Percentiles rank a stretch among this genome's conserved stretches.
Conservation (phyloP, 1,284 basidiomycete species). For the Sanghuangporus baumii region DNA sequence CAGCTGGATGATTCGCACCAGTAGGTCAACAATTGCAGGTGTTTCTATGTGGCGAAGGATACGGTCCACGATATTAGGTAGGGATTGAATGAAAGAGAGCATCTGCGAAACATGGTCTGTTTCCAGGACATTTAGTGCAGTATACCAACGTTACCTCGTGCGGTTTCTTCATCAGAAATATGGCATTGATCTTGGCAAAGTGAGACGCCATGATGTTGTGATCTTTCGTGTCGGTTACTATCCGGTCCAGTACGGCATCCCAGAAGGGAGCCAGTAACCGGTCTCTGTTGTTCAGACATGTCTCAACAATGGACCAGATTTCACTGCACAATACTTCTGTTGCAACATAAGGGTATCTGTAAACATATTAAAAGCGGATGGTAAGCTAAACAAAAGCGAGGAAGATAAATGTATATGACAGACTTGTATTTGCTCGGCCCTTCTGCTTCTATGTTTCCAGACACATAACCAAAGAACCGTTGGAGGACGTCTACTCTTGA, state of each 20-base stretch:
- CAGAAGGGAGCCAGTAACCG: constrained; percentile 83
- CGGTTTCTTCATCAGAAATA: constrained; percentile 84
- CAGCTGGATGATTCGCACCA: constrained; percentile 88
- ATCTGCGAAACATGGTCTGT: constrained; percentile 53
- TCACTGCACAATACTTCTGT: constrained; percentile 96
- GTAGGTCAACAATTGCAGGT: constrained; percentile 87
- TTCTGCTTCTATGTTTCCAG: constrained; percentile 76
- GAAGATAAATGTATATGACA: constrained; percentile 28
- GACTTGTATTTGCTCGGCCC: constrained; percentile 75
- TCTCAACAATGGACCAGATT: constrained; percentile 91
- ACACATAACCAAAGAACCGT: constrained; percentile 77
- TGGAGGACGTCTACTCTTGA: constrained; percentile 76
- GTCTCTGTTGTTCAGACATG: constrained; percentile 70
- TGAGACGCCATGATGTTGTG: constrained; percentile 74
- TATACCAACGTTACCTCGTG: constrained; percentile 61
- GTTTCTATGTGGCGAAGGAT: constrained; percentile 85
- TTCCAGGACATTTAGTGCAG: constrained; percentile 22
- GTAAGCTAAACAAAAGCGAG: constrained; percentile 7
- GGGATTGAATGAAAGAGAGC: constrained; percentile 84
- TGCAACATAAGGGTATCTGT: constrained; percentile 91
- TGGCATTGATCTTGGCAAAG: constrained; percentile 85
- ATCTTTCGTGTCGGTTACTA: constrained; percentile 74
- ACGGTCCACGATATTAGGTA: constrained; percentile 80
- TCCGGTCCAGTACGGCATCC: constrained; percentile 82
- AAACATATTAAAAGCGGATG: neutral